Evolutionary conservation across 176 grass and related monocot species (phyloP).

Genomic region (Oryza brachyantha): DNA sequence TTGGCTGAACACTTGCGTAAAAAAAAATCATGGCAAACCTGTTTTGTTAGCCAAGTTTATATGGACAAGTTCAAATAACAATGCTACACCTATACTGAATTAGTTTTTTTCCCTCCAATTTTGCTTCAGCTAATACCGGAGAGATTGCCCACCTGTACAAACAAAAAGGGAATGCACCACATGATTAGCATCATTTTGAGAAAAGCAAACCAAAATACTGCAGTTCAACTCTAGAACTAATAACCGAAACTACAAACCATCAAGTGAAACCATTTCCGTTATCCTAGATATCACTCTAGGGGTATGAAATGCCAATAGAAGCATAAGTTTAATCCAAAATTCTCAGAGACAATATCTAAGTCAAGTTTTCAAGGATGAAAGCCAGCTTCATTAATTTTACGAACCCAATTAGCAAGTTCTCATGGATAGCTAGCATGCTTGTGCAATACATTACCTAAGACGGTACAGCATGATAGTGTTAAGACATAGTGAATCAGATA

Average conservation of each 20-base stretch:
- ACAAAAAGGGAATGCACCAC: neutral
- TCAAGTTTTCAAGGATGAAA: neutral
- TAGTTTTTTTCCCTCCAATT: neutral
- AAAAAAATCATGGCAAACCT: neutral
- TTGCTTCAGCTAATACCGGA: neutral
- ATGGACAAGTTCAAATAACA: neutral
- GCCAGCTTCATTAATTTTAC: neutral
- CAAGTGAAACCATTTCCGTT: neutral
- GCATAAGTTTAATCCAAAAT: neutral
- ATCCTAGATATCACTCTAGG: neutral
- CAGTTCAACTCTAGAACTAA: neutral
- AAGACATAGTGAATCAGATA: neutral
- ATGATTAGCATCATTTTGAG: slow-evolving; percentile 1
- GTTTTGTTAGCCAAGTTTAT: neutral
- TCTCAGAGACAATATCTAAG: neutral
- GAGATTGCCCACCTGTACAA: slow-evolving; percentile 29
- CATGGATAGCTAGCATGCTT: neutral
- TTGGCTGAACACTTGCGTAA: neutral
- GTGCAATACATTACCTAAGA: neutral
- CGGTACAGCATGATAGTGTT: no score
- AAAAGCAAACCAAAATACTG: neutral
- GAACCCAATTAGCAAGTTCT: neutral
- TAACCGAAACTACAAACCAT: neutral
- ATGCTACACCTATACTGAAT: neutral
- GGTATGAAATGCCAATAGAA: no score